These are phyloP conservation scores for Naganishia friedmannii DNA, from an alignment of 768 basidiomycete species.

Conservation along the genomic window DNA sequence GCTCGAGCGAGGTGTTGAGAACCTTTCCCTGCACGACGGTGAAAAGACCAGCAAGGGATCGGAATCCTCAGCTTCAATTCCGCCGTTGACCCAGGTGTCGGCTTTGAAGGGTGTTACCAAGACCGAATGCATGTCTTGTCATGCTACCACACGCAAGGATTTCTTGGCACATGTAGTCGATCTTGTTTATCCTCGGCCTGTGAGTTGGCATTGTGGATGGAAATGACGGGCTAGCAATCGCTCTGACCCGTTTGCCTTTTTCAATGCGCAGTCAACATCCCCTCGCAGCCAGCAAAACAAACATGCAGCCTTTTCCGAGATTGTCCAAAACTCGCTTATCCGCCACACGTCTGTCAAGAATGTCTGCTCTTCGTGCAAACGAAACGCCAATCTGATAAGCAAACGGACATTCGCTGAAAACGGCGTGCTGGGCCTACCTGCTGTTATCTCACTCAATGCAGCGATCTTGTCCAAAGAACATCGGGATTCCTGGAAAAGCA, in stretches of 20 bases:
- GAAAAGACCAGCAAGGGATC: conserved; percentile 15
- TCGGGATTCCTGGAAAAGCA: conserved; percentile 72
- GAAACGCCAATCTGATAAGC: conserved; percentile 69
- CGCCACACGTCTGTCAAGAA: conserved; percentile 82
- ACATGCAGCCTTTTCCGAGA: conserved; percentile 59
- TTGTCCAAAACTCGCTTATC: conserved; percentile 71
- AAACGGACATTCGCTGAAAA: conserved; percentile 40
- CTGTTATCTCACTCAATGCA: conserved; percentile 81
- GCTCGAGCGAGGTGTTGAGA: conserved; percentile 28
- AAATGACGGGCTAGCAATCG: conserved; percentile 50
- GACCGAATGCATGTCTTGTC: conserved; percentile 72
- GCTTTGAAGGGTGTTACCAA: conserved; percentile 75
- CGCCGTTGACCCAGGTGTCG: conserved; percentile 80
- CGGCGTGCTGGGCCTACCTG: conserved; percentile 58
- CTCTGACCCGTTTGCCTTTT: background rate
- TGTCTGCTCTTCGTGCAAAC: conserved; percentile 77
- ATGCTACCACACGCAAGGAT: conserved; percentile 68
- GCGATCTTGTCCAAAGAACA: conserved; percentile 73
- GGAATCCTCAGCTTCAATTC: conserved; percentile 49
- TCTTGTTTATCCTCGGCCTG: conserved; percentile 79
- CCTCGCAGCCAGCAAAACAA: conserved; percentile 36
- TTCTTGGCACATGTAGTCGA: conserved; percentile 80
- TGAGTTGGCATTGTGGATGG: background rate
- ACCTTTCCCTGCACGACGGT: background rate
- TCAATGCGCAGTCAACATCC: background rate